These are phyloP conservation scores for Nicotiana otophora DNA, from an alignment of 257 asterid species.

Conservation along the genomic window DNA sequence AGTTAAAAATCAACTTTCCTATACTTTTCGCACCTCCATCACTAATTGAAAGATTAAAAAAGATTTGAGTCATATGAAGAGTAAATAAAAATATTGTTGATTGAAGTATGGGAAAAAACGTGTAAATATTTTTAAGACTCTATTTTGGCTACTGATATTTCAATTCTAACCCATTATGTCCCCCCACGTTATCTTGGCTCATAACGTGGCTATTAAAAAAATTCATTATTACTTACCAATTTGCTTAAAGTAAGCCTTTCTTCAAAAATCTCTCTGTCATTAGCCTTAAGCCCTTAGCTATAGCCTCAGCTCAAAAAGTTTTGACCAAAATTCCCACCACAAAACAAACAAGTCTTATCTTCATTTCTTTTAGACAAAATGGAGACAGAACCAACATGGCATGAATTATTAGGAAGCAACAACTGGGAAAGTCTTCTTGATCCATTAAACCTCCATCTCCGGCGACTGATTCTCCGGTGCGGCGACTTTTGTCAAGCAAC, in stretches of 20 bases:
- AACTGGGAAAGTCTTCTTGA: slow-evolving; percentile 63
- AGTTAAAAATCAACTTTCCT: too few species aligned
- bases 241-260: background rate
- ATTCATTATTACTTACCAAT: background rate
- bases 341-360: background rate
- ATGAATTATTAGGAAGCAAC: slow-evolving; percentile 55
- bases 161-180: too few species aligned
- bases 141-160: too few species aligned
- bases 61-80: too few species aligned
- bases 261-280: background rate
- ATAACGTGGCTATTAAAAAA: too few species aligned
- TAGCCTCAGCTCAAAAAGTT: background rate
- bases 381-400: slow-evolving; percentile 40
- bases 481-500: slow-evolving; percentile 89
- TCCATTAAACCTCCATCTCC: slow-evolving; percentile 62
- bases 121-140: too few species aligned
- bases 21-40: too few species aligned
- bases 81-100: too few species aligned
- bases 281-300: background rate
- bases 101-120: too few species aligned
- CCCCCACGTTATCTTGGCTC: too few species aligned
- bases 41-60: too few species aligned
- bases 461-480: slow-evolving; percentile 65
- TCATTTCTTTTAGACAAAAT: background rate
- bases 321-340: too few species aligned